These are phyloP conservation scores for Dactylellina drechsleri DNA, from an alignment of 2,329 filamentous ascomycete genomes.

Conservation along the genomic window DNA sequence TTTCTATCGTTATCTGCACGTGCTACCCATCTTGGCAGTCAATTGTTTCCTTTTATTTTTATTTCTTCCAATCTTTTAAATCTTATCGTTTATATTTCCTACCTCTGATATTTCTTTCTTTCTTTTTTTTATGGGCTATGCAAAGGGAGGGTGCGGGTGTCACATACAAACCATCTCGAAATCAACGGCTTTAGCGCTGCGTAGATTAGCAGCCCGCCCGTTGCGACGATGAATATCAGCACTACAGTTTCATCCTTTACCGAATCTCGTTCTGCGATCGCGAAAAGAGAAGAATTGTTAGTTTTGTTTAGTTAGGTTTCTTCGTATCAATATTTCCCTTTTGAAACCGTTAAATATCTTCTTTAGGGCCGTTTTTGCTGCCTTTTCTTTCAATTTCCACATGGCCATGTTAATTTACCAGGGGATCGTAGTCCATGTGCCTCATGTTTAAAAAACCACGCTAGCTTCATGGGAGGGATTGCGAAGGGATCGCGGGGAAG, in stretches of 20 bases:
- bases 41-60: no score
- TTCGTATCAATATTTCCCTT: no score
- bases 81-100: no score
- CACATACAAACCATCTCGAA: constrained; percentile 60
- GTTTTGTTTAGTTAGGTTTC: no score
- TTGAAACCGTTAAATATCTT: no score
- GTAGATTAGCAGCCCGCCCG: constrained; percentile 70
- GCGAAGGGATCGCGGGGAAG: no score
- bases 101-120: neutral
- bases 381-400: neutral
- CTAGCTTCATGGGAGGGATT: no score
- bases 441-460: no score
- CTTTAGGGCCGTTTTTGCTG: no score
- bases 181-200: constrained; percentile 71
- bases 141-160: constrained; percentile 61
- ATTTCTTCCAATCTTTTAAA: no score
- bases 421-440: neutral
- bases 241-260: constrained; percentile 74
- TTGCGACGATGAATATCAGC: constrained; percentile 73
- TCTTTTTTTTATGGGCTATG: constrained; percentile 57
- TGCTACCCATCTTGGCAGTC: neutral
- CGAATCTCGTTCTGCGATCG: constrained; percentile 70
- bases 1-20: constrained; percentile 4
- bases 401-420: neutral
- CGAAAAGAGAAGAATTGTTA: no score